phyloP scores from a whole-genome alignment of 2,329 filamentous ascomycete species.

The Diaporthe vexans region DNA sequence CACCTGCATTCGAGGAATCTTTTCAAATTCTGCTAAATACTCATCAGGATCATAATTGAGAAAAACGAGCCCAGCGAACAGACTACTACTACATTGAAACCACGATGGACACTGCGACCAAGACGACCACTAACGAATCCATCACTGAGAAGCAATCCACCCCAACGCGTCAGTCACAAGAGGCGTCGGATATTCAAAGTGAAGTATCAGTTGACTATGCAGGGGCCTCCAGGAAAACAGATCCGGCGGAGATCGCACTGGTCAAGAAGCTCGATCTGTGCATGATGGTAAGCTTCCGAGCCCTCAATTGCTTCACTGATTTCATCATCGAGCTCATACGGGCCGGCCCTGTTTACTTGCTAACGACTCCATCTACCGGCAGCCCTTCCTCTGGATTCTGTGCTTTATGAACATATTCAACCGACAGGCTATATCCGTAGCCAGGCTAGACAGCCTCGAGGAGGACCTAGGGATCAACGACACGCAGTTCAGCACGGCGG shows the following conservation, averaged over 20 bases:
- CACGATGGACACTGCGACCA: not conserved
- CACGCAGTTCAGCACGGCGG: conserved; percentile 21
- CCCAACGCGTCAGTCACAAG: not conserved
- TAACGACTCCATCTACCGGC: not conserved
- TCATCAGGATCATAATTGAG: not conserved
- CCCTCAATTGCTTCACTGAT: not conserved
- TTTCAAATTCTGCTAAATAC: fast-evolving
- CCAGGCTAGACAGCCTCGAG: conserved; percentile 7
- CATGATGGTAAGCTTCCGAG: conserved; percentile 14
- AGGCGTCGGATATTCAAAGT: not conserved
- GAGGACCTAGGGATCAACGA: conserved; percentile 21
- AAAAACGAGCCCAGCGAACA: not conserved
- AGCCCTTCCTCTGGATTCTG: conserved; percentile 30
- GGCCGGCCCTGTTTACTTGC: too few species aligned
- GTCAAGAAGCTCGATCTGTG: conserved; percentile 27
- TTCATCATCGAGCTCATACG: too few species aligned
- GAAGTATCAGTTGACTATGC: conserved; percentile 23
- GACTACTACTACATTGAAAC: not conserved
- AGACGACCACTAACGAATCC: not conserved
- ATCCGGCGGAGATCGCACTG: conserved; percentile 32
- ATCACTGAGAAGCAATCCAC: not conserved
- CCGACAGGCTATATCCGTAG: conserved; percentile 20
- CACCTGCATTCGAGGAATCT: too few species aligned
- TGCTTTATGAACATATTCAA: conserved; percentile 30
- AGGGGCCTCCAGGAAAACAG: conserved; percentile 30